These are phyloP conservation scores for Neurospora sp. DNA, from an alignment of 2,329 filamentous ascomycete species.

Conservation along the genomic window DNA sequence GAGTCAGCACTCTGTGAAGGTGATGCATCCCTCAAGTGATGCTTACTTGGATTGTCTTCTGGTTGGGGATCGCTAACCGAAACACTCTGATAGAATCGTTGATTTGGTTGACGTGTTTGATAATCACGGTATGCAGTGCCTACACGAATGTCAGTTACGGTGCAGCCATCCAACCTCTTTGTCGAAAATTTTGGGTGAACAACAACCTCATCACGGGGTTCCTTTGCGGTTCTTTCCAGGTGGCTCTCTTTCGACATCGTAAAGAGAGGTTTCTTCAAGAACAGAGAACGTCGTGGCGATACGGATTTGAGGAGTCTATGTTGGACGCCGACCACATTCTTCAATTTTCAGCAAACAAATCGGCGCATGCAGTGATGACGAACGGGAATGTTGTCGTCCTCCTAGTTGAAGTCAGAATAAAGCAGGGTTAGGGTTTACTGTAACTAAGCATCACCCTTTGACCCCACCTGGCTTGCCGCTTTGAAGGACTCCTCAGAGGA, in stretches of 20 bases:
- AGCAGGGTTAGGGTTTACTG: not conserved
- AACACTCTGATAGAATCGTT: conserved; percentile 62
- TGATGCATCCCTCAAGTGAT: not conserved
- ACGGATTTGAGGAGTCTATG: not conserved
- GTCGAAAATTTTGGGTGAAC: not conserved
- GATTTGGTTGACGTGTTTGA: conserved; percentile 52
- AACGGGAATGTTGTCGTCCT: not conserved
- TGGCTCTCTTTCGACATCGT: not conserved
- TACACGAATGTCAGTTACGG: conserved; percentile 13
- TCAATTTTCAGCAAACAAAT: not conserved
- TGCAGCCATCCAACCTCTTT: not conserved
- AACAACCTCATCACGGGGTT: not conserved
- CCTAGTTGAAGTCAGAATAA: not conserved
- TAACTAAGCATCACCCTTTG: not conserved
- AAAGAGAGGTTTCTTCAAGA: not conserved
- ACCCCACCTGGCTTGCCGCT: not conserved
- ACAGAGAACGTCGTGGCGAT: not conserved
- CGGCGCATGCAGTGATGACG: not conserved
- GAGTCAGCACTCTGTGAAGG: not conserved
- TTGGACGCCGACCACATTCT: not conserved
- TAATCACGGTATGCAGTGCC: conserved; percentile 49
- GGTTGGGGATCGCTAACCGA: conserved; percentile 47
- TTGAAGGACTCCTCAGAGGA: not conserved
- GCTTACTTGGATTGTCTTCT: conserved; percentile 37
- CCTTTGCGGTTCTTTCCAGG: not conserved